These are phyloP conservation scores for Pistacia vera DNA, from an alignment of 345 rosid species.

Conservation along the genomic window DNA sequence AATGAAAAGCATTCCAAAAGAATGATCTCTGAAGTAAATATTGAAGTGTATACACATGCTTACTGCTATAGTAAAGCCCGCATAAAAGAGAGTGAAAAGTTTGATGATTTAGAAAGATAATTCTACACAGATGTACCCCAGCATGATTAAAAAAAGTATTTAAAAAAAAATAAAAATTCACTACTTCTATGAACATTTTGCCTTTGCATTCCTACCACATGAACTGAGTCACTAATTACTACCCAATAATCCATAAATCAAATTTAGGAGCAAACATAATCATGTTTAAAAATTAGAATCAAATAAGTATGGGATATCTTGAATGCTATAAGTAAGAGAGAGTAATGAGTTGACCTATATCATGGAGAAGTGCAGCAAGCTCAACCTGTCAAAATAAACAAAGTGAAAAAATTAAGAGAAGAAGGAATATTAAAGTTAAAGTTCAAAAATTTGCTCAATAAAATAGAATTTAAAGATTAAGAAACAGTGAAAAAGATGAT, in stretches of 20 bases:
- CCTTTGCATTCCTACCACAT: neutral
- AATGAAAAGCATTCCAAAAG: neutral
- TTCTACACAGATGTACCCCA: neutral
- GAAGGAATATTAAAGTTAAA: neutral
- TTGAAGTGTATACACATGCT: neutral
- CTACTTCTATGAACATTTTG: neutral
- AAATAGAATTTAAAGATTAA: neutral
- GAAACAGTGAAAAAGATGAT: neutral
- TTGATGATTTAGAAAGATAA: neutral
- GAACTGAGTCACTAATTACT: neutral
- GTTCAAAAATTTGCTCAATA: neutral
- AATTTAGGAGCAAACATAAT: neutral
- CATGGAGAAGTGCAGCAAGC: constrained; percentile 92
- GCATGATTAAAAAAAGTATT: neutral
- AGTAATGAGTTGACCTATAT: constrained; percentile 49
- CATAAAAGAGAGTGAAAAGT: neutral
- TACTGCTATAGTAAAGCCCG: neutral
- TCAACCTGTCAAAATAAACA: constrained; percentile 53
- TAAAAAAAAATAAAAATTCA: neutral
- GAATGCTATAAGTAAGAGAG: neutral
- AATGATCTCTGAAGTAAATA: neutral
- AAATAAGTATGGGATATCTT: neutral
- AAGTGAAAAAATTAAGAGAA: neutral
- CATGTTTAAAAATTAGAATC: neutral
- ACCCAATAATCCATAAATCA: neutral